These are phyloP conservation scores for Yarrowia divulgata DNA, from an alignment of 805 yeast genomes.

Conservation along the genomic window DNA sequence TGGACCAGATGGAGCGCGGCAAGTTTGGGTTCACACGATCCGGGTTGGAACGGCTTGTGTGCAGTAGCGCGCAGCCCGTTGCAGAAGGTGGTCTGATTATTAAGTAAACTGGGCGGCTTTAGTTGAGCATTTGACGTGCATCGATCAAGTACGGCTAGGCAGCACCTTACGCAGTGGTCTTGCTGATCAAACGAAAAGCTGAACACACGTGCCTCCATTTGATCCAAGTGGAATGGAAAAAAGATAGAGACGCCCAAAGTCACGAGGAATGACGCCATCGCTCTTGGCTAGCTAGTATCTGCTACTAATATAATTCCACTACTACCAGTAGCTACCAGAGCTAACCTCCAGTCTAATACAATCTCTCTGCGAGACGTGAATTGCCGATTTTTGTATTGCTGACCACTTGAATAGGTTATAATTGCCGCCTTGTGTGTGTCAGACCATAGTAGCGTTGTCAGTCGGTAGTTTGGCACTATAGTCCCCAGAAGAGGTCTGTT, in stretches of 20 bases:
- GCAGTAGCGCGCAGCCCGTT: slow-evolving; percentile 33
- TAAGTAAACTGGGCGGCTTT: neutral
- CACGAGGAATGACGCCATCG: slow-evolving; percentile 1
- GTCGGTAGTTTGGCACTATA: neutral
- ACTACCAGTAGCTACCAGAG: too few relatives aligned
- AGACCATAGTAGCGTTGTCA: neutral
- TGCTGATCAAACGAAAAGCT: neutral
- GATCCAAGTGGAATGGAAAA: neutral
- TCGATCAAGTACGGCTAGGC: slow-evolving; percentile 1
- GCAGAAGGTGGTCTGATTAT: slow-evolving; percentile 14
- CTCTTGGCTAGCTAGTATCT: slow-evolving; percentile 8
- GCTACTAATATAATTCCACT: neutral
- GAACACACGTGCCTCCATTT: neutral
- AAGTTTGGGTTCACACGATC: neutral
- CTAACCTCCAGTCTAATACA: slow-evolving; percentile 6
- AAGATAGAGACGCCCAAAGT: neutral
- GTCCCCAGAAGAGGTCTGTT: neutral
- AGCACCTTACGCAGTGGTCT: neutral
- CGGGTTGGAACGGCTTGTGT: slow-evolving; percentile 19
- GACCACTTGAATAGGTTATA: neutral
- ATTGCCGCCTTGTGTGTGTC: neutral
- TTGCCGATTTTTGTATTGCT: too few relatives aligned
- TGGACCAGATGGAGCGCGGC: neutral
- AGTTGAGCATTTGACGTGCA: neutral
- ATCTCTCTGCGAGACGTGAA: neutral